Conservation (phyloP, 495 filamentous ascomycete species). For the Cladorrhinum samala region DNA sequence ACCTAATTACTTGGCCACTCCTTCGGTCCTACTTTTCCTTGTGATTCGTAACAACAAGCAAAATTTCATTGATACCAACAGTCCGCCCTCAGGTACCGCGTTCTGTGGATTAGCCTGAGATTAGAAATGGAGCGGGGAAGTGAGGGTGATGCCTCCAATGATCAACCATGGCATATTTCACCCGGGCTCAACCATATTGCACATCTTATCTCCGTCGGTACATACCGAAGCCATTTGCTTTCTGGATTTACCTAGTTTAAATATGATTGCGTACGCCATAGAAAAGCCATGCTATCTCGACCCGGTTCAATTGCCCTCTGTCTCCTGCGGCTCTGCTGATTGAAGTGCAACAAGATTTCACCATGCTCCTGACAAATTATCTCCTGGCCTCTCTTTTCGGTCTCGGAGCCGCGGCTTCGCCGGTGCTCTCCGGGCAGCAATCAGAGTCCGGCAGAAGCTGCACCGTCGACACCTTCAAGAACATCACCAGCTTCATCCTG, state of each 20-base stretch:
- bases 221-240: not conserved
- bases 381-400: not conserved
- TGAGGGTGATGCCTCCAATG: not conserved
- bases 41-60: not conserved
- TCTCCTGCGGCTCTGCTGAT: no score
- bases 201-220: not conserved
- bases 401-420: not conserved
- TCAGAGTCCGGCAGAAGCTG: not conserved
- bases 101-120: not conserved
- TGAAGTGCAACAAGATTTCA: not conserved
- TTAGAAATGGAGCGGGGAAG: not conserved
- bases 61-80: not conserved
- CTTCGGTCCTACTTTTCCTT: no score
- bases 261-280: not conserved
- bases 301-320: no score
- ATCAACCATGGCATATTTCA: not conserved
- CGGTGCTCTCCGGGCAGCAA: no score
- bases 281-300: not conserved
- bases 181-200: not conserved
- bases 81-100: not conserved
- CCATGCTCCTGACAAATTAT: not conserved
- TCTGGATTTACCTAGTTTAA: no score
- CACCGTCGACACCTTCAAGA: not conserved
- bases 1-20: no score
- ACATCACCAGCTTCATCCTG: slow-evolving; percentile 6